Evolutionary conservation across 2,329 filamentous ascomycete genomes (phyloP), one percentile per base, ranked within the genome.

Genomic region (Elsinoe arachidis): DNA sequence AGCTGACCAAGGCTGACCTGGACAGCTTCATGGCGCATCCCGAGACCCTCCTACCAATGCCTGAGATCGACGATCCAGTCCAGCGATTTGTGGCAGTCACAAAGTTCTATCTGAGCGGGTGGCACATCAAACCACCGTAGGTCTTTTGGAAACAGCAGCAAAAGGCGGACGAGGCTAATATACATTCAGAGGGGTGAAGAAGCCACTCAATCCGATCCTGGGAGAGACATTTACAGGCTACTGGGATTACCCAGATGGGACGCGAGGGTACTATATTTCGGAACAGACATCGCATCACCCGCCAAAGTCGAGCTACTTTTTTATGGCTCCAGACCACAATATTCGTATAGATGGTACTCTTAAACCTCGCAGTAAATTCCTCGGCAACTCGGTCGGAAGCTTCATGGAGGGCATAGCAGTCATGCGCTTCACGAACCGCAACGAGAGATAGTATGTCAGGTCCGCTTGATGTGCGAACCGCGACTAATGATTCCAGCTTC

Each of bases 261-360:
- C 89, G 33, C 84, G 83, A 63, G 92, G 88, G 61, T 99, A 96
- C 76, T 99, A 99, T 75, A 90, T 99, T 64, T 85, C 92, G 49
- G 93, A 99, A 73, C 93, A 99, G 73, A 99, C 93, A 1, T 97
- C 91, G 26, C 93, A 99, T 71, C 93, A 99, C 69, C 93, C 93
- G 33, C 93, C 93, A 26, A 99, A 99, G 76, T 97, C 92, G 47
- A 96, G 90, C 73, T 99, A 99, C 76, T 99, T 99, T 72, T 99
- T 96, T 76, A 91, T 96, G 85, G 91, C 89, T 0, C 93, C 93
- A 2, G 85, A 95, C 56, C 90, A 97, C 68, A 78, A 95, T 68
- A 95, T 99, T 64, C 84, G 93, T 58, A 95, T 99, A 66, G 93
- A 99, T 67, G 93, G 93, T 17, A 95, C 90, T 3, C 78, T 99